These are phyloP conservation scores for Salix caprea DNA, from an alignment of 345 rosid genomes.

Conservation along the genomic window DNA sequence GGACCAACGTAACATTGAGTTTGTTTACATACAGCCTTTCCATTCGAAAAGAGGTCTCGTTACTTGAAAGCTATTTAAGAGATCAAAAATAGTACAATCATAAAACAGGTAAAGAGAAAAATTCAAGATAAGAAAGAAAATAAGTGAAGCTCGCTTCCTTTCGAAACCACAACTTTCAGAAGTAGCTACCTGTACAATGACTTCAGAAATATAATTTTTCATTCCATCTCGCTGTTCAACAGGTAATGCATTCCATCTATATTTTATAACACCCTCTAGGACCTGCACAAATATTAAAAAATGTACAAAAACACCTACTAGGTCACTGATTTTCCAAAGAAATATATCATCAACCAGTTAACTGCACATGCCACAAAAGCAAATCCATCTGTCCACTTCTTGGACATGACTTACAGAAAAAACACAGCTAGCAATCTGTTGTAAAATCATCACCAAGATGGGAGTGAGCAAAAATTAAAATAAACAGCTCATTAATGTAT, in stretches of 20 bases:
- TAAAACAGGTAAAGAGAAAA: not conserved
- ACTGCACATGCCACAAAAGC: not conserved
- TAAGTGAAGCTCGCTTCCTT: not conserved
- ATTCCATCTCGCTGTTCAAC: conserved; percentile 96
- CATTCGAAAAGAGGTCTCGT: conserved; percentile 70
- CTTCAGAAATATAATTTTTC: conserved; percentile 98
- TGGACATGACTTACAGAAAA: not conserved
- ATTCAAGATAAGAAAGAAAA: not conserved
- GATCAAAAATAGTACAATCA: conserved; percentile 6
- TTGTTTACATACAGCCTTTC: conserved; percentile 96
- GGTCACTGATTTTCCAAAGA: not conserved
- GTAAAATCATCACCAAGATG: not conserved
- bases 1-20: conserved; percentile 88
- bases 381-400: not conserved
- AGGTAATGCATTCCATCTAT: conserved; percentile 98
- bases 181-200: conserved; percentile 78
- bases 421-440: not conserved
- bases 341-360: not conserved
- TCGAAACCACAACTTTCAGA: not conserved
- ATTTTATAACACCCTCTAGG: conserved; percentile 95
- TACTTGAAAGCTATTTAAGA: conserved; percentile 72
- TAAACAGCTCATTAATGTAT: not conserved
- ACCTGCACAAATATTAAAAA: conserved; percentile 47
- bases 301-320: not conserved
- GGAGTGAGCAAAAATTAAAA: not conserved